Base-by-base conservation (phyloP, 83 land plant genomes). In the Diphasiastrum complanatum region DNA sequence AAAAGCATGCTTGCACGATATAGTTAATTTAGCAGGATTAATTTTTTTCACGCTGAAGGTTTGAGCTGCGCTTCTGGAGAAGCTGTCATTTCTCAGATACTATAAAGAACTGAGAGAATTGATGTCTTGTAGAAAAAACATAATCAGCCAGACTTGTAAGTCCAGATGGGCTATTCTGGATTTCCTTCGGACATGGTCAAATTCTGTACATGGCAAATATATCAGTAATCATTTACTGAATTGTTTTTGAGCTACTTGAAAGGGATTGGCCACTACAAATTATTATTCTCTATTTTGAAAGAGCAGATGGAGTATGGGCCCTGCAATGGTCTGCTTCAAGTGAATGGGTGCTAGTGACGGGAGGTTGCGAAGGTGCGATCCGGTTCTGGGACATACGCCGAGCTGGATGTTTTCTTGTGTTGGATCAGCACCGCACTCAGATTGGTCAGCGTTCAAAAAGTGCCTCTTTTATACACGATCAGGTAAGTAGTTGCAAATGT, bases 291-390 rank as follows among this genome's bases (percentile, higher is more conserved):
- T 18, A 11, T 2, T 47, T 51, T 24, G 5, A 5, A 24, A 5
- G 71, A 52, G 65, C 82, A 92, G 98, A 88, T 74, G 87, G 91
- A 60, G 77, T 92, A 32, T 85, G 83, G 96, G 66, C 81, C 29
- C 52, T 92, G 47, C 85, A 81, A 61, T 92, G 98, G 98, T 88
- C 98, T 36, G 78, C 77, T 18, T 74, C 84, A 5, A 87, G 82
- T 66, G 98, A 92, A 77, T 92, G 87, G 87, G 73, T 88, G 24
- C 66, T 92, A 53, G 47, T 81, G 20, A 81, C 82, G 28, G 98
- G 98, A 18, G 95, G 98, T 46, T 85, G 90, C 76, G 98, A 92
- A 75, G 98, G 98, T 60, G 90, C 98, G 12, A 92, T 92, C 58
- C 95, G 98, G 2, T 88, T 92, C 61, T 92, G 98, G 98, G 98